Conservation (phyloP, 2,329 filamentous ascomycete species). For the Ophiostoma pallidulum region DNA sequence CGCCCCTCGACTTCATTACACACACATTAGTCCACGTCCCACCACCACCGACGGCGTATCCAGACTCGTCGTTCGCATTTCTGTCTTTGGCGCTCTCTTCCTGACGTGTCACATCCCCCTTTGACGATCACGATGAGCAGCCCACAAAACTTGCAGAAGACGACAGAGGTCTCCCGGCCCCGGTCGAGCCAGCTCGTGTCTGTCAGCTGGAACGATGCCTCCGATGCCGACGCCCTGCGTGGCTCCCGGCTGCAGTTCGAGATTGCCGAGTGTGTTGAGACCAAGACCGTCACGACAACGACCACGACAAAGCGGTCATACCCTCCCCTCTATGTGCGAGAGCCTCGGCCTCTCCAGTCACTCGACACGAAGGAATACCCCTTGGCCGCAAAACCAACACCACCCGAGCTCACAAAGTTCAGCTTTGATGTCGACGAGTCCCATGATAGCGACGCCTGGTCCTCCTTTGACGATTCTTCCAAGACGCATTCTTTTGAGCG, state of each 20-base stretch:
- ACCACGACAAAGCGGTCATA: constrained; percentile 81
- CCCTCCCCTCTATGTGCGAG: constrained; percentile 71
- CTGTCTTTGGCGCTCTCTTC: no score
- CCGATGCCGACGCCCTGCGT: constrained; percentile 18
- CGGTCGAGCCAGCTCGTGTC: constrained; percentile 27
- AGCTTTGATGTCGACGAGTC: constrained; percentile 59
- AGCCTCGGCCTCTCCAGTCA: constrained; percentile 58
- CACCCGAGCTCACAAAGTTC: constrained; percentile 66
- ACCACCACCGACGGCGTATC: no score
- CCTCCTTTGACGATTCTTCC: constrained; percentile 18
- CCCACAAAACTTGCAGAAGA: constrained; percentile 18
- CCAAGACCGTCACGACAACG: constrained; percentile 74
- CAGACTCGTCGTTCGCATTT: background rate
- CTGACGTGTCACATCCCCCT: no score
- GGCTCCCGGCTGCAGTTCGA: constrained; percentile 40
- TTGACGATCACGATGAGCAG: constrained; percentile 13
- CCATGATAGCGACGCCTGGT: constrained; percentile 33
- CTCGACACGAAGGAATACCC: constrained; percentile 88
- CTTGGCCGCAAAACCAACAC: constrained; percentile 72
- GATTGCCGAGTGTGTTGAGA: constrained; percentile 56
- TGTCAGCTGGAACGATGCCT: constrained; percentile 27
- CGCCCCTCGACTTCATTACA: no score
- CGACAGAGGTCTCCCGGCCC: constrained; percentile 24
- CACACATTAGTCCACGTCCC: no score
- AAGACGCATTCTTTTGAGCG: constrained; percentile 6